A percentile compares a stretch with the other conserved stretches of the same genome.
These are phyloP conservation scores for Pholiota adiposa DNA, from an alignment of 1,284 basidiomycete genomes.

Conservation along the genomic window DNA sequence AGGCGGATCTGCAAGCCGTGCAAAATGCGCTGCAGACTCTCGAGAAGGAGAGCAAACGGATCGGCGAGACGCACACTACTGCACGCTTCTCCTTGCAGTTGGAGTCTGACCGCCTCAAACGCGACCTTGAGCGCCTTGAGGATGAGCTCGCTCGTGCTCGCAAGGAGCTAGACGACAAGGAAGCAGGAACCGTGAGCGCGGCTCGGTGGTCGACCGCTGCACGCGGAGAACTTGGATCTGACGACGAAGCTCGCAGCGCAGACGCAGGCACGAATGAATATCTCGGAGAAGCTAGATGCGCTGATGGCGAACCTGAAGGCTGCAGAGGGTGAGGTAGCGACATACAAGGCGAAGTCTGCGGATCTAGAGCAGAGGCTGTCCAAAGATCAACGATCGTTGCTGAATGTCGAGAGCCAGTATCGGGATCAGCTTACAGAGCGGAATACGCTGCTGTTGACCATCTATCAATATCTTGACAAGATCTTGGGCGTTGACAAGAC, in stretches of 20 bases:
- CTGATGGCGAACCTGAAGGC: conserved; percentile 63
- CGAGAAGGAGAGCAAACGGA: conserved; percentile 71
- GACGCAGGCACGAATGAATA: conserved; percentile 81
- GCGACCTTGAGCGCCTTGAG: conserved; percentile 83
- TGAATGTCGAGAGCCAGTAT: conserved; percentile 79
- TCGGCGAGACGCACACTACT: conserved; percentile 81
- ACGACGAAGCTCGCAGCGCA: conserved; percentile 78
- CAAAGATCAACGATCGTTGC: conserved; percentile 81
- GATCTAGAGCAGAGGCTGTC: conserved; percentile 84
- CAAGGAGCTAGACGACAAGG: conserved; percentile 73
- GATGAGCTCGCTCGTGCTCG: conserved; percentile 79
- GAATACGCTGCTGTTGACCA: conserved; percentile 88
- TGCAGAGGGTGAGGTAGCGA: conserved; percentile 67
- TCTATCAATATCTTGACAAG: conserved; percentile 95
- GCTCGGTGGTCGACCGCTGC: conserved; percentile 73
- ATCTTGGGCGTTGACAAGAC: conserved; percentile 89
- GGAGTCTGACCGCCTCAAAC: conserved; percentile 86
- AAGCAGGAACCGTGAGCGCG: conserved; percentile 69
- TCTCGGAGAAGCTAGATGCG: conserved; percentile 86
- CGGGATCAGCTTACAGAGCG: conserved; percentile 91
- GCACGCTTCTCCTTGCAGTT: conserved; percentile 89
- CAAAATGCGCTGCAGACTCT: conserved; percentile 72
- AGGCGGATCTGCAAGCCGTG: conserved; percentile 74
- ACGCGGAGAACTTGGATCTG: conserved; percentile 81
- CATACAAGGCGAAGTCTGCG: conserved; percentile 61